These are phyloP conservation scores for Trichoderma endophyticum DNA, from an alignment of 2,329 filamentous ascomycete genomes.

Conservation along the genomic window DNA sequence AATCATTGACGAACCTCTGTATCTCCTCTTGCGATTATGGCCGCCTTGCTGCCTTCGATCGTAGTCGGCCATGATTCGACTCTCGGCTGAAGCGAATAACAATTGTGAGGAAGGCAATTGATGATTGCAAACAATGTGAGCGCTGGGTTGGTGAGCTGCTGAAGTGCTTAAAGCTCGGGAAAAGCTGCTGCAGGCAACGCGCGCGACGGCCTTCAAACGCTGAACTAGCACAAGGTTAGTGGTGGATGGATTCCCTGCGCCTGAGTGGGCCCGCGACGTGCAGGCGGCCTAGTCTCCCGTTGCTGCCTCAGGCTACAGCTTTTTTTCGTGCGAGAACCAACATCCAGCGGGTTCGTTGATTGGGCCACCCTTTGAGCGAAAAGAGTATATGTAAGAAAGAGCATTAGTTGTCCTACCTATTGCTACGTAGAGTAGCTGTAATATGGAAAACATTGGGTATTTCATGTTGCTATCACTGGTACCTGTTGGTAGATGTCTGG, in stretches of 20 bases:
- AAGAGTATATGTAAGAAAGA: background rate
- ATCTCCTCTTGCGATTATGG: slow-evolving; percentile 70
- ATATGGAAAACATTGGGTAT: background rate
- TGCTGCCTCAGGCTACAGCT: slow-evolving; percentile 14
- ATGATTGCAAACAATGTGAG: background rate
- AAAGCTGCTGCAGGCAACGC: slow-evolving; percentile 22
- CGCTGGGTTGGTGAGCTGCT: background rate
- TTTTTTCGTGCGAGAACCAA: background rate
- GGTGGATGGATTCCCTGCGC: background rate
- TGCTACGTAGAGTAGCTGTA: background rate
- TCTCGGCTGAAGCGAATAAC: background rate
- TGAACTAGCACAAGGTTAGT: background rate
- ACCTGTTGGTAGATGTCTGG: background rate
- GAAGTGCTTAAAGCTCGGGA: slow-evolving; percentile 16
- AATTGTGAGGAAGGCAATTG: background rate
- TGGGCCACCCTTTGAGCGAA: background rate
- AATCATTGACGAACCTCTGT: slow-evolving; percentile 60
- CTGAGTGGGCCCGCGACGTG: slow-evolving; percentile 4
- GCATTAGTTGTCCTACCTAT: background rate
- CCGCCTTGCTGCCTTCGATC: slow-evolving; percentile 53
- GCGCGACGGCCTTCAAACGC: slow-evolving; percentile 11
- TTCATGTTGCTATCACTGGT: background rate
- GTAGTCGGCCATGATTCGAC: slow-evolving; percentile 51
- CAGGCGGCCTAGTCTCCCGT: background rate
- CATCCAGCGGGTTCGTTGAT: background rate